Evolutionary conservation across 1,284 basidiomycete species (phyloP).

Genomic region (Austroboletus niveus): DNA sequence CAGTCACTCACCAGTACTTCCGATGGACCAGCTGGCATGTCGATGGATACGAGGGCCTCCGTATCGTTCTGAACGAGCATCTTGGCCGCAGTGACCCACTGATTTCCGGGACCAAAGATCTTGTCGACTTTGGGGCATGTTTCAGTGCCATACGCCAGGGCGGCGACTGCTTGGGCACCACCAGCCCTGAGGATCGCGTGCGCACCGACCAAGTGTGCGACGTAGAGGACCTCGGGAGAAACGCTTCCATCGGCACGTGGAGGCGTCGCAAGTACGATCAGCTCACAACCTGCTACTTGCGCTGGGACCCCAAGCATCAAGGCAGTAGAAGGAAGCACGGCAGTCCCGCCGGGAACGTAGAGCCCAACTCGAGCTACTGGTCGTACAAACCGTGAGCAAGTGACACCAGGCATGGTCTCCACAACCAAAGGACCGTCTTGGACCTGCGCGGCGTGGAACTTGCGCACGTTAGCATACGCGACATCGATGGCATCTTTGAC

Average conservation of each 20-base stretch:
- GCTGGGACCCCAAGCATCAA: constrained; percentile 98
- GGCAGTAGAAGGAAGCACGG: constrained; percentile 94
- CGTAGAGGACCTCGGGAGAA: constrained; percentile 94
- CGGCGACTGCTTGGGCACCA: constrained; percentile 96
- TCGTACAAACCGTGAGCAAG: constrained; percentile 90
- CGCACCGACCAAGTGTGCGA: constrained; percentile 85
- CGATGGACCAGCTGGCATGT: constrained; percentile 98
- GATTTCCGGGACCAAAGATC: constrained; percentile 98
- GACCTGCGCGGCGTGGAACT: constrained; percentile 87
- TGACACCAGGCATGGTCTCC: constrained; percentile 97
- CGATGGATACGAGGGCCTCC: constrained; percentile 95
- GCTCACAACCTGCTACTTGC: constrained; percentile 93
- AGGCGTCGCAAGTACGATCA: constrained; percentile 94
- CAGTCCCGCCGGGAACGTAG: constrained; percentile 98
- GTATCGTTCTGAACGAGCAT: constrained; percentile 99
- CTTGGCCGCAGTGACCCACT: constrained; percentile 99
- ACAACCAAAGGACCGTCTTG: constrained; percentile 74
- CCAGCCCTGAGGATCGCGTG: constrained; percentile 90
- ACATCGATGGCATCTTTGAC: constrained; percentile 86
- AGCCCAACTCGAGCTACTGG: constrained; percentile 94
- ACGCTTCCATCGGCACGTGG: constrained; percentile 89
- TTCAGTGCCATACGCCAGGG: constrained; percentile 94
- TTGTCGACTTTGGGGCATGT: constrained; percentile 99
- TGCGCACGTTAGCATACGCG: constrained; percentile 90
- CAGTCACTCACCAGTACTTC: constrained; percentile 82